Conservation (phyloP, 129 eudicot genomes). For the Centella asiatica region DNA sequence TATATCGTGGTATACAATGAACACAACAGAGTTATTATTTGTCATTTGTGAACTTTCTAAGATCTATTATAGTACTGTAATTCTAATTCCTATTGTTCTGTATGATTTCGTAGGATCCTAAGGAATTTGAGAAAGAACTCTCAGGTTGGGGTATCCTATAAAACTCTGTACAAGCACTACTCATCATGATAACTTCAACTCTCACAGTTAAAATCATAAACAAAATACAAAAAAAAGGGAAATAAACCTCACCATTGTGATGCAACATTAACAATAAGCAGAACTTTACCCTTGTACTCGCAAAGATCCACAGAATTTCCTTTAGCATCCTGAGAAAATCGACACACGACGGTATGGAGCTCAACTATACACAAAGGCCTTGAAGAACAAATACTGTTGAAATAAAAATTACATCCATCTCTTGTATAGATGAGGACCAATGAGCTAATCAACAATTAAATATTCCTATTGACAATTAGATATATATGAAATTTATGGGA, state of each 20-base stretch:
- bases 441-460: too few species aligned
- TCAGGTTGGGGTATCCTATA: slow-evolving; percentile 82
- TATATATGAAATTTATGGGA: too few species aligned
- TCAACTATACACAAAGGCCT: too few species aligned
- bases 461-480: too few species aligned
- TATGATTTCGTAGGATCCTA: slow-evolving; percentile 46
- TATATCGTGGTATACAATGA: slow-evolving; percentile 68
- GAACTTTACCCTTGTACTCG: slow-evolving; percentile 3
- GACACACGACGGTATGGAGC: too few species aligned
- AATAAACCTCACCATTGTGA: background rate
- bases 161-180: too few species aligned
- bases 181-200: too few species aligned
- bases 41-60: slow-evolving; percentile 1
- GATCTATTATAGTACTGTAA: slow-evolving; percentile 16
- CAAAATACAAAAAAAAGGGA: background rate
- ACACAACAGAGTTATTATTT: slow-evolving; percentile 37
- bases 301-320: slow-evolving; percentile 3
- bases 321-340: slow-evolving; percentile 1
- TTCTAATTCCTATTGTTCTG: background rate
- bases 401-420: too few species aligned
- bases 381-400: too few species aligned
- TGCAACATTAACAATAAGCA: slow-evolving; percentile 6
- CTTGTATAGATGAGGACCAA: too few species aligned
- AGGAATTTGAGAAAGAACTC: slow-evolving; percentile 66
- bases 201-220: background rate